Percentiles rank a stretch among this genome's conserved stretches.
These are phyloP conservation scores for Polytrichum commune DNA, from an alignment of 225 moss, liverwort and hornwort species.

Conservation along the genomic window DNA sequence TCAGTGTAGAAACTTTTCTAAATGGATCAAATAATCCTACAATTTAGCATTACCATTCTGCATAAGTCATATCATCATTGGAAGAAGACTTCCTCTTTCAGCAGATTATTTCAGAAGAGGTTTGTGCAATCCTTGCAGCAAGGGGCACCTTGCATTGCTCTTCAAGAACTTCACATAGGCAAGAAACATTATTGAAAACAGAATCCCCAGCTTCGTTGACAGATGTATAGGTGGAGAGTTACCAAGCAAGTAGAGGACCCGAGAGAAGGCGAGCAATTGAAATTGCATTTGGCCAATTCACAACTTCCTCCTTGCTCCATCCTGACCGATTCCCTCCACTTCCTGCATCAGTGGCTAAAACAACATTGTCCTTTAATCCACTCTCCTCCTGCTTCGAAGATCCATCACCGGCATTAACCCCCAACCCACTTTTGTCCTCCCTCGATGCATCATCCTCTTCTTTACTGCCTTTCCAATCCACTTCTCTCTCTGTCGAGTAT, in stretches of 20 bases:
- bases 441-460: not conserved
- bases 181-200: not conserved
- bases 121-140: not conserved
- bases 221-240: slow-evolving; percentile 9
- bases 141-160: not conserved
- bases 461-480: slow-evolving; percentile 6
- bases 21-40: too few relatives aligned
- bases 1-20: too few relatives aligned
- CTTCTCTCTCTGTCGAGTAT: slow-evolving; percentile 26
- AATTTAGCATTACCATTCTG: too few relatives aligned
- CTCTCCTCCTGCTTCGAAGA: not conserved
- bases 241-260: slow-evolving; percentile 89
- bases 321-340: slow-evolving; percentile 50
- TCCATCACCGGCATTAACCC: slow-evolving; percentile 6
- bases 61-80: too few relatives aligned
- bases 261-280: slow-evolving; percentile 82
- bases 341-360: not conserved
- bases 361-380: too few relatives aligned
- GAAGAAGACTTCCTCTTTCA: too few relatives aligned
- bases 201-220: not conserved
- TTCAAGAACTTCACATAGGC: not conserved
- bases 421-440: slow-evolving; percentile 16
- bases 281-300: slow-evolving; percentile 93
- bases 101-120: too few relatives aligned
- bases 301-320: slow-evolving; percentile 81